Evolutionary conservation across 2,329 filamentous ascomycete genomes (phyloP).

Genomic region (Graphilbum fragrans): DNA sequence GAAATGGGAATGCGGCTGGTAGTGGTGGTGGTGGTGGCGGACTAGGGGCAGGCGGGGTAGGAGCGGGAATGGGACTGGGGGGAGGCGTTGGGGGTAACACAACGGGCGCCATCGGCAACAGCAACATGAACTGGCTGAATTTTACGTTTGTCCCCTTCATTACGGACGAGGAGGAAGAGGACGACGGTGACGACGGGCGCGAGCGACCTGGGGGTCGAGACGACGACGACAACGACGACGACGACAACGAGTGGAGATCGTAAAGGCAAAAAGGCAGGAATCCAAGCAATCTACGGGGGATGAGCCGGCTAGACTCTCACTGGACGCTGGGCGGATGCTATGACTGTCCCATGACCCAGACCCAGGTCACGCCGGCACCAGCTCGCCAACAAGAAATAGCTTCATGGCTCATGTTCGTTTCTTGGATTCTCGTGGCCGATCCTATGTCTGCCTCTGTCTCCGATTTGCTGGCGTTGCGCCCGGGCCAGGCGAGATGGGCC

Average conservation of each 20-base stretch:
- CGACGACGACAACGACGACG: not conserved
- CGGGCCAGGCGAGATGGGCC: too few species aligned
- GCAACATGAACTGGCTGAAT: conserved; percentile 57
- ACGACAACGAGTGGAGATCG: not conserved
- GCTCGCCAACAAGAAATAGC: too few species aligned
- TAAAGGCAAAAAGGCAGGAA: not conserved
- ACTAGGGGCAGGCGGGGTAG: not conserved
- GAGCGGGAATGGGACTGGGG: not conserved
- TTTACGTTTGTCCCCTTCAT: conserved; percentile 71
- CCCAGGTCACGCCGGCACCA: too few species aligned
- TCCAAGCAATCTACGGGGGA: not conserved
- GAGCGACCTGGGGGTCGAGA: conserved; percentile 8
- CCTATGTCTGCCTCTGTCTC: too few species aligned
- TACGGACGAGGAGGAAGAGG: conserved; percentile 41
- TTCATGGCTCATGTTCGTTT: too few species aligned
- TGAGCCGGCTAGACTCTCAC: too few species aligned
- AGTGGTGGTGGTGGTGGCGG: not conserved
- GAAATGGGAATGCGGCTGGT: not conserved
- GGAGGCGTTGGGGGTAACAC: not conserved
- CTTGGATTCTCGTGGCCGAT: too few species aligned
- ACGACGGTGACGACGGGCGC: conserved; percentile 19
- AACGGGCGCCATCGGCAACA: not conserved
- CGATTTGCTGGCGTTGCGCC: too few species aligned
- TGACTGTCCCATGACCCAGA: too few species aligned
- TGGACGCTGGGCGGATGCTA: too few species aligned